Evolutionary conservation across 2,329 filamentous ascomycete species (phyloP).

Genomic region (Fusarium pseudograminearum): DNA sequence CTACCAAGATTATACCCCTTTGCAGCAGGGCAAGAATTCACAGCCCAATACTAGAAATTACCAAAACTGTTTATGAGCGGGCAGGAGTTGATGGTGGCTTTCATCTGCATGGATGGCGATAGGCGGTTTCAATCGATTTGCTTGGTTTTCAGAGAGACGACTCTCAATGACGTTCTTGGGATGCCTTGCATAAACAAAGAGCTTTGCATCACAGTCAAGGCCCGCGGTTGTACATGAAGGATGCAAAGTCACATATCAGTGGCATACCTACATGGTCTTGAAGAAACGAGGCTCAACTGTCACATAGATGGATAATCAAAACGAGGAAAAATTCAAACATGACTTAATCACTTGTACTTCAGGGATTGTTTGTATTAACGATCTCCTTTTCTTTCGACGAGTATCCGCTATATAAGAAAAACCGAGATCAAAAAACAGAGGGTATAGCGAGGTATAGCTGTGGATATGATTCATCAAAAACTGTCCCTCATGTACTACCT

Average conservation of each 20-base stretch:
- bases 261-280: neutral
- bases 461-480: slow-evolving; percentile 20
- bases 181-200: slow-evolving; percentile 17
- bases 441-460: slow-evolving; percentile 26
- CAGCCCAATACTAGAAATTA: slow-evolving; percentile 16
- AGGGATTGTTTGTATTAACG: slow-evolving; percentile 16
- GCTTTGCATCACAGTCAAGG: slow-evolving; percentile 21
- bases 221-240: slow-evolving; percentile 14
- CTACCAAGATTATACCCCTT: slow-evolving; percentile 29
- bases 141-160: slow-evolving; percentile 6
- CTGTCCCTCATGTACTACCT: neutral
- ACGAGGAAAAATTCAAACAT: slow-evolving; percentile 14
- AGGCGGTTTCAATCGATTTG: slow-evolving; percentile 20
- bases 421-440: slow-evolving; percentile 2
- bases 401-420: slow-evolving; percentile 10
- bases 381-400: slow-evolving; percentile 9
- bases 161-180: slow-evolving; percentile 31
- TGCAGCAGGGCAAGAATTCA: slow-evolving; percentile 16
- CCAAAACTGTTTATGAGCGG: slow-evolving; percentile 19
- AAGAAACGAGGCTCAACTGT: slow-evolving; percentile 5
- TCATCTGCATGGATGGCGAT: slow-evolving; percentile 40
- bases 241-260: slow-evolving; percentile 9
- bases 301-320: slow-evolving; percentile 27
- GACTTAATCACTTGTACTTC: neutral
- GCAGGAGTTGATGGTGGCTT: slow-evolving; percentile 35